Percentiles rank a stretch among this genome's conserved stretches.
phyloP scores from a whole-genome alignment of 768 basidiomycete species.

The Pleurotus giganteus region DNA sequence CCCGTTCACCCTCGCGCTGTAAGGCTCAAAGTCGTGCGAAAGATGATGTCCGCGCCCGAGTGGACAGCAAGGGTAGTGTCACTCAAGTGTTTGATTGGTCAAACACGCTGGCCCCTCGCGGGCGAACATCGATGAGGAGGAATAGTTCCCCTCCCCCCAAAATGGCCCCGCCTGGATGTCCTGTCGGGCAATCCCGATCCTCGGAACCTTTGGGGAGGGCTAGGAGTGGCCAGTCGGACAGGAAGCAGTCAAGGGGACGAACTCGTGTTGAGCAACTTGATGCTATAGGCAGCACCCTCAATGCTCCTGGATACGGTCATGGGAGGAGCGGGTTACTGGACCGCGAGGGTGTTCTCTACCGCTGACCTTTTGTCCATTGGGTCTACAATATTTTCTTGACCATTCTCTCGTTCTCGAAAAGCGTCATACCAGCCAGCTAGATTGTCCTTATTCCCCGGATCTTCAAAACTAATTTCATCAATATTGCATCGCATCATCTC shows the following conservation, averaged over 20 bases:
- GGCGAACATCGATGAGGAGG: slow-evolving; percentile 49
- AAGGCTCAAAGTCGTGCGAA: slow-evolving; percentile 25
- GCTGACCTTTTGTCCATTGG: not conserved
- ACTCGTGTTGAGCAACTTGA: slow-evolving; percentile 46
- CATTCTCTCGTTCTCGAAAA: slow-evolving; percentile 10
- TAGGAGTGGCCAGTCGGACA: slow-evolving; percentile 22
- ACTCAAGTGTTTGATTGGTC: slow-evolving; percentile 50
- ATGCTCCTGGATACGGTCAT: slow-evolving; percentile 60
- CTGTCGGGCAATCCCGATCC: slow-evolving; percentile 26
- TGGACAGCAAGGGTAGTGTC: slow-evolving; percentile 24
- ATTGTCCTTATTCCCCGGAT: slow-evolving; percentile 14
- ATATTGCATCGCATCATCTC: slow-evolving; percentile 8
- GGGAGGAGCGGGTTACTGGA: slow-evolving; percentile 64
- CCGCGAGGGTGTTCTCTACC: slow-evolving; percentile 30
- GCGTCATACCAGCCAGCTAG: slow-evolving; percentile 15
- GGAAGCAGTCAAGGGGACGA: slow-evolving; percentile 48
- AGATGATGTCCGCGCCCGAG: slow-evolving; percentile 14
- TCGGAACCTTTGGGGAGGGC: slow-evolving; percentile 22
- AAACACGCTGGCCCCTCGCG: slow-evolving; percentile 40
- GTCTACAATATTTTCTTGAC: not conserved
- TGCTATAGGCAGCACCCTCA: slow-evolving; percentile 33
- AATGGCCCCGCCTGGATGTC: slow-evolving; percentile 35
- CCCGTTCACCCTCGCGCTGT: slow-evolving; percentile 42
- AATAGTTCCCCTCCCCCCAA: slow-evolving; percentile 60
- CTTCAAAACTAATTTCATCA: slow-evolving; percentile 2